Base-by-base conservation (phyloP, 1,284 basidiomycete species). In the Xerocomus nothofagi region DNA sequence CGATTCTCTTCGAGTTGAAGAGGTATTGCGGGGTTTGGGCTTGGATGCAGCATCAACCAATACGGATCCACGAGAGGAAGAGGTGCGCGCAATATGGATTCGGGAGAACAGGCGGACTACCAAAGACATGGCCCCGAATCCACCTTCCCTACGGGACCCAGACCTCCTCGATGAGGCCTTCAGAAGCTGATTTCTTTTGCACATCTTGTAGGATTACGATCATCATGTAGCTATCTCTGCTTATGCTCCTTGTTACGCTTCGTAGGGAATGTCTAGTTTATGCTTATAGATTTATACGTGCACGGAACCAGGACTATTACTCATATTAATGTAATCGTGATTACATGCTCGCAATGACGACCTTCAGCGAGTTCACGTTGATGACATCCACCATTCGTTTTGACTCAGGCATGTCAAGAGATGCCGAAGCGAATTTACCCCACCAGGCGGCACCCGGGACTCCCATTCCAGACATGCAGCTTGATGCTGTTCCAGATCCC, bases 1-100 rank as follows among this genome's bases (percentile, higher is more conserved):
- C 6, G 74, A 78, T 15, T 79, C 80, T 24, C 72, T 87, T 14
- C 77, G 84, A 56, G 68, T 71, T 3, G 84, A 85, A 30, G 87
- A 90, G 56, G 73, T 88, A 8, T 63, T 82, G 10, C 77, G 84
- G 26, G 83, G 85, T 0, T 61, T 89, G 27, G 85, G 86, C 12
- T 64, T 71, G 6, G 66, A 65, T 3, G 62, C 60, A 14, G 57
- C 64, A 3, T 65, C 67, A 2, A 66, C 65, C 0, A 80, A 84
- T 47, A 49, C 40, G 4, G 66, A 71, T 44, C 71, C 80, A 30
- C 76, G 74, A 42, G 81, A 84, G 57, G 86, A 88, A 60, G 88
- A 88, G 54, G 76, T 86, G 17, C 75, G 77, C 30, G 73, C 73
- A 6, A 80, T 91, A 44, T 91, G 86, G 84, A 71, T 77, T 30